Evolutionary conservation across 179 eudicot genomes (phyloP), one percentile per base, ranked within the genome.

Genomic region (Silene noctiflora): DNA sequence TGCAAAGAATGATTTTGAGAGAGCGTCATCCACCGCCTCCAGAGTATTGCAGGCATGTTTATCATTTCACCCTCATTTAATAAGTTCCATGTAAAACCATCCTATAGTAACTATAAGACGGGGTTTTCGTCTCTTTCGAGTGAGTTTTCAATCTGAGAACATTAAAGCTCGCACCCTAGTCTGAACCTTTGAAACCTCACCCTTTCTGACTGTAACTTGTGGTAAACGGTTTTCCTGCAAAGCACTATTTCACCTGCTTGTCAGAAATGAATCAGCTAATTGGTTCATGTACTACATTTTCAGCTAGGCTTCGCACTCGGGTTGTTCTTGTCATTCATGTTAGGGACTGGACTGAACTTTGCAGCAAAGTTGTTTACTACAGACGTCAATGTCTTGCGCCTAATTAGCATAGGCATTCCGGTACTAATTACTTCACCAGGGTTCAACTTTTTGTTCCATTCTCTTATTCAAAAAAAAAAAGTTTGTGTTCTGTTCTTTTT

Each of bases 241-340:
- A 44, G 13, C 11, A 44, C 11, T 44, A 11, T 2, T 20, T 60
- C 65, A 5, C 24, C 24, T 24, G 4, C 39, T 63, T 39, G 20
- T 62, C 46, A 46, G 16, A 14, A 48, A 21, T 33, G 25, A 53
- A 68, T 55, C 10, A 69, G 44, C 46, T 55, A n/a, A 2, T 48
- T 56, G 71, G 25, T 75, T 75, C 39, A 1, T 59, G 39, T n/a
- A 51, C 83, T 59, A 17, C n/a, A 67, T 35, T 2, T 79, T 89
- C 96, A 95, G 99, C 85, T 95, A 81, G 93, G 95, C 51, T 87
- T 95, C 71, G 79, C 88, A 60, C 81, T 95, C 44, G 96, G 99
- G 21, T 79, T 93, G 48, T 81, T 86, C 65, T 90, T 95, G 0
- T 75, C 91, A 42, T 75, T 87, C 67, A 77, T 91, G 64, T 91